These are phyloP conservation scores for Diplosphaera chodatii DNA, from an alignment of 139 green algal genomes.

Conservation along the genomic window DNA sequence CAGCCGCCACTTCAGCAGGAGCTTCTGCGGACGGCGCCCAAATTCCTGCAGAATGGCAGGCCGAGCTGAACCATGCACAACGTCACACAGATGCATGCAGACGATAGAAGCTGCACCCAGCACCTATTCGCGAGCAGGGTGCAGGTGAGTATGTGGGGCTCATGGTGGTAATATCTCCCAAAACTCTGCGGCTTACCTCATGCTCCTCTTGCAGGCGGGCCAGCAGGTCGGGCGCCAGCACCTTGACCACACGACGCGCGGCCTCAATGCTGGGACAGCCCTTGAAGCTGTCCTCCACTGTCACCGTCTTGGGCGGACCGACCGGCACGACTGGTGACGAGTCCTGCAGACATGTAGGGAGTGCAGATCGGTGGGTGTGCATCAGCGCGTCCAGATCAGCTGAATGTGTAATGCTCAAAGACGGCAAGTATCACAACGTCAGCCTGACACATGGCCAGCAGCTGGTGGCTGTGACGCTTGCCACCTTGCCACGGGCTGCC, in stretches of 20 bases:
- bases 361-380: too few relatives aligned
- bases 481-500: constrained; percentile 27
- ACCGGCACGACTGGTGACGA: constrained; percentile 37
- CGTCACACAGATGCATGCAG: too few relatives aligned
- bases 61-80: not conserved
- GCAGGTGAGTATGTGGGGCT: too few relatives aligned
- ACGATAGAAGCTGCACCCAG: too few relatives aligned
- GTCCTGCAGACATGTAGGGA: constrained; percentile 33
- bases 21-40: constrained; percentile 28
- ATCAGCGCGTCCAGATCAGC: too few relatives aligned
- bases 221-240: constrained; percentile 68
- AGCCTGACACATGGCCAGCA: too few relatives aligned
- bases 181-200: constrained; percentile 33
- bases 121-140: too few relatives aligned
- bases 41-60: constrained; percentile 8
- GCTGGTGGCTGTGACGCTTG: too few relatives aligned
- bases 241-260: constrained; percentile 29
- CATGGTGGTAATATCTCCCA: too few relatives aligned
- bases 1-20: constrained; percentile 67
- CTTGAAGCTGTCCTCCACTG: constrained; percentile 69
- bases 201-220: constrained; percentile 51
- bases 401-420: too few relatives aligned
- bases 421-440: too few relatives aligned
- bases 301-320: constrained; percentile 61
- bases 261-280: constrained; percentile 27